Evolutionary conservation across 495 filamentous ascomycete species (phyloP), one percentile per base, ranked within the genome.

Genomic region (Aspergillus asperescens): DNA sequence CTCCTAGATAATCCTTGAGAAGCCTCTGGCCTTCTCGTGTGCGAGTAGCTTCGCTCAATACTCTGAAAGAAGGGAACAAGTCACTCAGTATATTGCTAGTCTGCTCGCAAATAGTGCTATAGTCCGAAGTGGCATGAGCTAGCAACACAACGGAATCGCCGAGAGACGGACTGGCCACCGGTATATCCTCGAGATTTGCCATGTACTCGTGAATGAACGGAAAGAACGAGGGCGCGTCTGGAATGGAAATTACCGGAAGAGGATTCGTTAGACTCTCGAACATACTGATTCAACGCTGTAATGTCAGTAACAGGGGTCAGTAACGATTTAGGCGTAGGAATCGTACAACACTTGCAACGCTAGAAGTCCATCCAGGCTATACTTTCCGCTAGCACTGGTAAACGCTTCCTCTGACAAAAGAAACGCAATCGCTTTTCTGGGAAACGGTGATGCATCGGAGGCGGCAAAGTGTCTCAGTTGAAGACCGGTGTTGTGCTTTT

Each of bases 351-450:
- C 63, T 46, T 75, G 68, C 15, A 73, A 48, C 15, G 55, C 44
- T 48, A 71, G 45, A 9, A 67, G 54, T 9, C 54, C 59, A 31
- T 65, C 47, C 13, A 69, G 38, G 6, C 29, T 57, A 42, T 49
- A 61, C 15, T 37, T 46, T 5, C 50, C 39, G 32, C 59, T 60
- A 2, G 51, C 59, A 5, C 48, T 56, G 4, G 13, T 32, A 37
- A 61, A 57, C 7, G 59, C 41, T 7, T 44, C 35, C 12, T 66
- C 62, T 7, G 67, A 67, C 1, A 85, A 67, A 3, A 85, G 64
- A 58, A 85, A 82, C 12, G 77, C 58, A 34, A 87, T 72, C 39
- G 71, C 76, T 15, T 77, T 63, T 59, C 22, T 62, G 54, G 10
- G 16, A 22, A 13, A 67, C 65, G 20, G 73, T n/a, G 20, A 32